Evolutionary conservation across 225 moss, liverwort and hornwort genomes (phyloP), one percentile per base, ranked within the genome.

Genomic region (Antitrichia curtipendula): DNA sequence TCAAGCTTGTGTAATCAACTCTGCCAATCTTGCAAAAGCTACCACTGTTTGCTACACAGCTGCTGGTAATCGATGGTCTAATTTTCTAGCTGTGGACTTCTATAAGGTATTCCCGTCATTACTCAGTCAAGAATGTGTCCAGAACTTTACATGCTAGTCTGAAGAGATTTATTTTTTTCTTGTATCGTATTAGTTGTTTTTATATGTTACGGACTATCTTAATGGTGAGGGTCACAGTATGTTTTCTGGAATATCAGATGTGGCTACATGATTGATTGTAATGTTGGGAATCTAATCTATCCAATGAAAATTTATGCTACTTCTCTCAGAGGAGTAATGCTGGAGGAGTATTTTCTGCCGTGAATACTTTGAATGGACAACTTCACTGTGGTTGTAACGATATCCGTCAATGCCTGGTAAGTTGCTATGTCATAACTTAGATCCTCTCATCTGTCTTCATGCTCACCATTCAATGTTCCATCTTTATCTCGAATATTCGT

Each of bases 21-120:
- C 98, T 50, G 85, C 64, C 56, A 28, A 63, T 83, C 91, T 97
- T 82, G 91, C 86, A 57, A 20, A 90, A 54, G 94, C 94, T 90
- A 92, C 96, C 63, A 88, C 78, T 76, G 90, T 91, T 22, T 97
- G 98, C 92, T 90, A 95, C 64, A 82, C 88, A 84, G 97, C 97
- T 52, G 90, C 97, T 87, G 95, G 92, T 41, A 94, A 95, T 24
- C 93, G 98, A 80, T 98, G 98, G 98, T 88, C 97, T 81, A 98
- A 97, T 89, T 98, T 94, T 88, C 84, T 98, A 70, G 95, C 96
- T 2, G 97, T 98, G 27, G 98, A 98, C 82, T 97, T 93, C 87
- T 98, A 97, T 79, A 95, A 95, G 97, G 97, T 98, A 88, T 20
- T 32, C n/a, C 68, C n/a, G 78, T 57, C 62, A 41, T 54, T 79